Conservation (phyloP, 2,329 filamentous ascomycete species). For the Geosmithia morbida region DNA sequence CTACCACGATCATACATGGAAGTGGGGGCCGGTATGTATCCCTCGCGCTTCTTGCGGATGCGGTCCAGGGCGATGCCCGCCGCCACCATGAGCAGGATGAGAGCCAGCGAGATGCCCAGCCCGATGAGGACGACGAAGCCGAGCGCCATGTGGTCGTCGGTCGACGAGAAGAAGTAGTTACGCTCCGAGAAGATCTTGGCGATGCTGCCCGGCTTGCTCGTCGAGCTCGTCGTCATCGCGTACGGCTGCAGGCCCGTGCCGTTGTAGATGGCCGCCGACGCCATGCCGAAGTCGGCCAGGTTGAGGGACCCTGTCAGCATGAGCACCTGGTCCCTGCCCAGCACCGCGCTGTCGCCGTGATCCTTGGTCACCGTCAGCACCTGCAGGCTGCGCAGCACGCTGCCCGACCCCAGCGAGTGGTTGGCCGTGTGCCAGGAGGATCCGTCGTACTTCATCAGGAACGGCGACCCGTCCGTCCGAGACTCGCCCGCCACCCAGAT, state of each 20-base stretch:
- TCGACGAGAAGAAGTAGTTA: constrained; percentile 55
- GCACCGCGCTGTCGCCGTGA: constrained; percentile 49
- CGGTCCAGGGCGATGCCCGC: constrained; percentile 63
- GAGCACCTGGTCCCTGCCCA: constrained; percentile 56
- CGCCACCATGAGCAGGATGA: constrained; percentile 66
- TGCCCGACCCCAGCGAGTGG: constrained; percentile 46
- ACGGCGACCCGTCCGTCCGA: constrained; percentile 48
- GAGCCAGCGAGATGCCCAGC: constrained; percentile 60
- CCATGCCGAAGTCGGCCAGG: constrained; percentile 62
- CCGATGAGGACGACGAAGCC: constrained; percentile 72
- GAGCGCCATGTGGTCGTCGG: constrained; percentile 43
- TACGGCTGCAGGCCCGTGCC: constrained; percentile 69
- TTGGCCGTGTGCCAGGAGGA: constrained; percentile 53
- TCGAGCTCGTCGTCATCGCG: constrained; percentile 56
- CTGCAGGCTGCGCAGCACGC: constrained; percentile 66
- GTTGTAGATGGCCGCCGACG: constrained; percentile 78
- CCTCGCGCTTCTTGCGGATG: constrained; percentile 61
- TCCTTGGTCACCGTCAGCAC: constrained; percentile 57
- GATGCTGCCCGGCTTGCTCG: constrained; percentile 57
- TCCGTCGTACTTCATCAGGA: constrained; percentile 72
- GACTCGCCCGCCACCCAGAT: constrained; percentile 73
- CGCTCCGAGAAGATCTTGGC: constrained; percentile 74
- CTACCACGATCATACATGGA: constrained; percentile 45
- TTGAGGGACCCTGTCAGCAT: constrained; percentile 75
- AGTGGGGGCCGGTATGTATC: constrained; percentile 65